These are phyloP conservation scores for Pythium phragmiticola DNA, from an alignment of 352 stramenopile species.

Conservation along the genomic window DNA sequence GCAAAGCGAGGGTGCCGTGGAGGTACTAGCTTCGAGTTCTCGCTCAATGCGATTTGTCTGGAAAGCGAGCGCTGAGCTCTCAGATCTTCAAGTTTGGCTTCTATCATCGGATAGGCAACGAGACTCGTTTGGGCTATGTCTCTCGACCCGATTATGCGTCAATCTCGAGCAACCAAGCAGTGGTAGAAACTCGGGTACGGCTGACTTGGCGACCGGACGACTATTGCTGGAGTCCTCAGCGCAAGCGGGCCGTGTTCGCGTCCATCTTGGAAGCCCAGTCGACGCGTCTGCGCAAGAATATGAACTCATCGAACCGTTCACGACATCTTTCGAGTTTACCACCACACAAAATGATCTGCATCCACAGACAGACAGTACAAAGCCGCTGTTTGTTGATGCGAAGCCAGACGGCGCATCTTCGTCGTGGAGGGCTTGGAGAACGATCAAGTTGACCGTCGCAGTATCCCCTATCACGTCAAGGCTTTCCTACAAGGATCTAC, in stretches of 20 bases:
- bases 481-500: conserved; percentile 71
- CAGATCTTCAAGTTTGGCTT: conserved; percentile 63
- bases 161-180: conserved; percentile 8
- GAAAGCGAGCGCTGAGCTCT: conserved; percentile 47
- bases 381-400: not conserved
- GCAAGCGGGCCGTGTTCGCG: conserved; percentile 4
- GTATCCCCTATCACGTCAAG: conserved; percentile 58
- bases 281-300: conserved; percentile 16
- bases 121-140: conserved; percentile 51
- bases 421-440: conserved; percentile 52
- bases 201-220: not conserved
- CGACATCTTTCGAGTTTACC: conserved; percentile 1
- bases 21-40: conserved; percentile 3
- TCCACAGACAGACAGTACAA: not conserved
- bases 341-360: conserved; percentile 12
- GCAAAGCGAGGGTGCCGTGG: conserved; percentile 6
- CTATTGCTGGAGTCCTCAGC: conserved; percentile 23
- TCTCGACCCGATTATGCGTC: conserved; percentile 30
- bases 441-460: conserved; percentile 36
- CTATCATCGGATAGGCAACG: conserved; percentile 59
- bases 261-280: conserved; percentile 16
- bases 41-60: conserved; percentile 22
- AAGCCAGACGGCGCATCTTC: conserved; percentile 25
- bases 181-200: not conserved
- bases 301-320: conserved; percentile 22